Conservation (phyloP, 2,329 filamentous ascomycete genomes). For the Cephalotrichum gorgonifer region DNA sequence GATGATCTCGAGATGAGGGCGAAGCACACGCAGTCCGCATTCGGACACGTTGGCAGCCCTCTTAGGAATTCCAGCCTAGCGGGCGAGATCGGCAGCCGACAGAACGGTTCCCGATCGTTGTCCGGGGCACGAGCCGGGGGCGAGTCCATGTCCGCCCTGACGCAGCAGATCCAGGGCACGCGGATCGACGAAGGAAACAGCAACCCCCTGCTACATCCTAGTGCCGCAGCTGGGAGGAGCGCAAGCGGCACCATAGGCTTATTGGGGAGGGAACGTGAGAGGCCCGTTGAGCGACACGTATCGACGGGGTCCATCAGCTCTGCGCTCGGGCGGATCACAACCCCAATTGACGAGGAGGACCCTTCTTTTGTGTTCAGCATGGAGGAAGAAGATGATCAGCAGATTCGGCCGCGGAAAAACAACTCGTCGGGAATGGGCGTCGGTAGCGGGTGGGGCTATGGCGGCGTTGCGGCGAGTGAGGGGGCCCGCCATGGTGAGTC, state of each 20-base stretch:
- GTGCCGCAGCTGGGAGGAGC: slow-evolving; percentile 28
- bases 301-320: slow-evolving; percentile 49
- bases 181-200: slow-evolving; percentile 37
- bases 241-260: slow-evolving; percentile 27
- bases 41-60: slow-evolving; percentile 57
- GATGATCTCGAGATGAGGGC: slow-evolving; percentile 25
- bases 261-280: slow-evolving; percentile 17
- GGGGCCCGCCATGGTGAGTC: neutral
- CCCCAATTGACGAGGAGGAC: slow-evolving; percentile 56
- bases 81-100: slow-evolving; percentile 33
- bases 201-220: slow-evolving; percentile 41
- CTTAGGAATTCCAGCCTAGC: slow-evolving; percentile 53
- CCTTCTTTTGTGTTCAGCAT: slow-evolving; percentile 55
- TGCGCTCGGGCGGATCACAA: slow-evolving; percentile 46
- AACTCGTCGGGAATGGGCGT: slow-evolving; percentile 31
- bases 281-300: slow-evolving; percentile 44
- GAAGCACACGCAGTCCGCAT: slow-evolving; percentile 38
- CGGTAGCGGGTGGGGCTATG: slow-evolving; percentile 30
- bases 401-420: slow-evolving; percentile 36
- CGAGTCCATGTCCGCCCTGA: slow-evolving; percentile 47
- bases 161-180: slow-evolving; percentile 52
- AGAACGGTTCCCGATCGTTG: slow-evolving; percentile 14
- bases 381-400: slow-evolving; percentile 50
- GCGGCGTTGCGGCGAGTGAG: slow-evolving; percentile 13
- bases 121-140: slow-evolving; percentile 31